phyloP scores from a whole-genome alignment of 176 grass and related monocot species.

The Rhynchospora pubera region DNA sequence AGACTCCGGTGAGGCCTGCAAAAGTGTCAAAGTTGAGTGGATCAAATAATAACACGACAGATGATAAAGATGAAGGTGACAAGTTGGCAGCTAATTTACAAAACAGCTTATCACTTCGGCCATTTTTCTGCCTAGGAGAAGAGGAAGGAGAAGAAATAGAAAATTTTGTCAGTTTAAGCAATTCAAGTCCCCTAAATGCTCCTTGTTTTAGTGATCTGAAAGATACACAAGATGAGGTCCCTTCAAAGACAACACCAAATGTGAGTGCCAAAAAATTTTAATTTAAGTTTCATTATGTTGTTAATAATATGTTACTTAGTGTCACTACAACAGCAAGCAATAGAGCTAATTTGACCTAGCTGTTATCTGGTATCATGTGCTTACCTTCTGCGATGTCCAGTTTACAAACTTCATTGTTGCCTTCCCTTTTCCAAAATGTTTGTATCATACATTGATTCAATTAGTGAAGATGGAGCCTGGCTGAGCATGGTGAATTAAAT shows the following conservation, averaged over 20 bases:
- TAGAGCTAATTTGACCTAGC: not conserved
- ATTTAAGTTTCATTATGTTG: not conserved
- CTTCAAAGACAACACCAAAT: conserved; percentile 39
- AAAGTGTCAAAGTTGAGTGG: conserved; percentile 47
- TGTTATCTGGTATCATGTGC: not conserved
- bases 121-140: conserved; percentile 70
- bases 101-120: conserved; percentile 36
- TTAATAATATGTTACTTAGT: not conserved
- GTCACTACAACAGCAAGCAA: not conserved
- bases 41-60: conserved; percentile 19
- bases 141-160: conserved; percentile 33
- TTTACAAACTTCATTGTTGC: not conserved
- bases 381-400: not conserved
- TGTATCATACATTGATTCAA: not conserved
- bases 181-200: conserved; percentile 42
- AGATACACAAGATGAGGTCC: conserved; percentile 53
- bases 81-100: conserved; percentile 10
- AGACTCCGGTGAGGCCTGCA: conserved; percentile 41
- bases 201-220: conserved; percentile 76
- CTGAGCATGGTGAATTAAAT: not conserved
- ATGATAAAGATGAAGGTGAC: conserved; percentile 19
- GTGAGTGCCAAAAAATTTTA: conserved; percentile 37
- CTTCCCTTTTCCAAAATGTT: not conserved
- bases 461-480: not conserved
- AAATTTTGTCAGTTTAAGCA: conserved; percentile 23